Conservation (phyloP, 192 early-diverging fungal genomes). For the Coemansia sp. region DNA sequence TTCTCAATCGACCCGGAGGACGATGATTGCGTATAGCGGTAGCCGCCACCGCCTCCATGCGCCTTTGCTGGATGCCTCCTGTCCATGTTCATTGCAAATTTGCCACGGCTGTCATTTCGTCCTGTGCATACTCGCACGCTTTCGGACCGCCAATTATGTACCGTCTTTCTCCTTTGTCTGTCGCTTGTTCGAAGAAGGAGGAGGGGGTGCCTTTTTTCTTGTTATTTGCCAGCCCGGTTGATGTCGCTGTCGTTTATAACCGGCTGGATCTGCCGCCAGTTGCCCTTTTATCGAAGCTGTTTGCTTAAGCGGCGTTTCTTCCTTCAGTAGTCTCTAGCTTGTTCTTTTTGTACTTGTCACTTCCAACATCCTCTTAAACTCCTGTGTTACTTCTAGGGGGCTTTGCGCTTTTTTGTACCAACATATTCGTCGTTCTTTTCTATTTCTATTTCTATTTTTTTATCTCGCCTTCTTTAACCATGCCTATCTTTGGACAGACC, state of each 20-base stretch:
- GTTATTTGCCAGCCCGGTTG: constrained; percentile 3
- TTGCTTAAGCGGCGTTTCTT: not conserved
- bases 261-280: not conserved
- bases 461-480: constrained; percentile 9
- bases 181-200: not conserved
- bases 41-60: constrained; percentile 5
- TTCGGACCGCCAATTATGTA: not conserved
- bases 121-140: constrained; percentile 5
- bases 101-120: constrained; percentile 10
- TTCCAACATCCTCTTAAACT: not conserved
- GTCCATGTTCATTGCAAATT: constrained; percentile 2
- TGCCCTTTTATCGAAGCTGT: not conserved
- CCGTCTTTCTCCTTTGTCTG: constrained; percentile 2
- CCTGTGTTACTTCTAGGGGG: not conserved
- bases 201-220: not conserved
- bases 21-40: not conserved
- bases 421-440: not conserved
- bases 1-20: constrained; percentile 15
- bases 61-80: constrained; percentile 9
- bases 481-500: constrained; percentile 30
- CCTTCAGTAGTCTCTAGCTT: not conserved
- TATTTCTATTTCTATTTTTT: not conserved
- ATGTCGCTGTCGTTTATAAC: constrained; percentile 9
- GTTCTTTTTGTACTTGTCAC: constrained; percentile 2
- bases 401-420: constrained; percentile 5